Conservation (phyloP, 2,329 filamentous ascomycete species). For the Aureobasidium vineae region DNA sequence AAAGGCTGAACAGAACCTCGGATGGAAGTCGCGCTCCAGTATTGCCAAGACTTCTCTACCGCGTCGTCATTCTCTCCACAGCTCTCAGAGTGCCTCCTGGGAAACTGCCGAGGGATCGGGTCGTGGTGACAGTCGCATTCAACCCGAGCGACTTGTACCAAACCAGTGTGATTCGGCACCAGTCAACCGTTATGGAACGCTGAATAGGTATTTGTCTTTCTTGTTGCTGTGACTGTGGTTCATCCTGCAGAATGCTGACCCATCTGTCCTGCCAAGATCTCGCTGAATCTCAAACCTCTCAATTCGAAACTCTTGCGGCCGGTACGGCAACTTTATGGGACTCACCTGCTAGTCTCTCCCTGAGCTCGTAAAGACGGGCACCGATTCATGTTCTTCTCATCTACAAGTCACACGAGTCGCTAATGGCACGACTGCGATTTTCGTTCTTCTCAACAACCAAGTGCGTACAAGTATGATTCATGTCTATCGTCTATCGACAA, state of each 20-base stretch:
- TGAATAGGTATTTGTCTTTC: neutral
- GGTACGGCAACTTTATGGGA: neutral
- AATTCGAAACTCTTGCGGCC: neutral
- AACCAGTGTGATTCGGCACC: neutral
- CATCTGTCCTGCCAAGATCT: neutral
- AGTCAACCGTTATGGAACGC: neutral
- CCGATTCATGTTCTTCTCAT: conserved; percentile 1
- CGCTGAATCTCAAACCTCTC: neutral
- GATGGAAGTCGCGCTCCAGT: neutral
- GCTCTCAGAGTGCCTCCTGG: neutral
- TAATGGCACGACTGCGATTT: neutral
- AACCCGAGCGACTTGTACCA: neutral
- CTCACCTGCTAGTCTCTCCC: neutral
- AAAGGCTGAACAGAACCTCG: neutral
- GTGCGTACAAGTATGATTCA: too few species aligned
- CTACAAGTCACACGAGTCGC: neutral
- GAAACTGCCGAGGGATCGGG: neutral
- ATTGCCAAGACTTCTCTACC: neutral
- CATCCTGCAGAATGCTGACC: conserved; percentile 4
- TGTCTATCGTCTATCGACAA: neutral
- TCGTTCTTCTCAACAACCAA: neutral
- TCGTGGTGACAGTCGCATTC: neutral
- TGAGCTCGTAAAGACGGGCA: neutral
- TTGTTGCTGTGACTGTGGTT: neutral
- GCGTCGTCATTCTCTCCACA: neutral